Percentiles rank a stretch among this genome's conserved stretches.
phyloP scores from a whole-genome alignment of 805 yeast genomes.

The Myxozyma melibiosi region DNA sequence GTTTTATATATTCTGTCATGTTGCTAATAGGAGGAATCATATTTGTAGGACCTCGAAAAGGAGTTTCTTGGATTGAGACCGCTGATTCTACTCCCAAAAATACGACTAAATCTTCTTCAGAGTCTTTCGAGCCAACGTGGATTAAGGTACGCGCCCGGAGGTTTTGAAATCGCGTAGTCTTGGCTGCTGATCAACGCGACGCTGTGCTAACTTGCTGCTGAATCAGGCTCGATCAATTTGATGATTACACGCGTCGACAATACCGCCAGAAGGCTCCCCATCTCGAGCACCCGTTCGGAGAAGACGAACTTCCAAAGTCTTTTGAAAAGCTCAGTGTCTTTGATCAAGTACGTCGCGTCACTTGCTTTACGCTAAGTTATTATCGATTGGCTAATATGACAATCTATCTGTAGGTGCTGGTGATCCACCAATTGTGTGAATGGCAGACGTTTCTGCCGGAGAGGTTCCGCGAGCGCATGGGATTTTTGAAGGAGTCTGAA shows the following conservation, averaged over 20 bases:
- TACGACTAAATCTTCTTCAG: slow-evolving; percentile 29
- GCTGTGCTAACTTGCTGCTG: too few relatives aligned
- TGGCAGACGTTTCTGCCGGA: slow-evolving; percentile 31
- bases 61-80: slow-evolving; percentile 39
- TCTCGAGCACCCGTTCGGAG: slow-evolving; percentile 24
- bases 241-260: slow-evolving; percentile 30
- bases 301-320: slow-evolving; percentile 20
- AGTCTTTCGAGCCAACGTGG: slow-evolving; percentile 27
- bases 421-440: slow-evolving; percentile 25
- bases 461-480: slow-evolving; percentile 35
- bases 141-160: slow-evolving; percentile 16
- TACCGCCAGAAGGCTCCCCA: slow-evolving; percentile 28
- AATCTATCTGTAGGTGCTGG: slow-evolving; percentile 21
- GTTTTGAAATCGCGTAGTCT: background rate
- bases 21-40: too few relatives aligned
- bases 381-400: too few relatives aligned
- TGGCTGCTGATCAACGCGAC: background rate
- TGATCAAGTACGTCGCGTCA: slow-evolving; percentile 29
- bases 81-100: slow-evolving; percentile 25
- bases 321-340: slow-evolving; percentile 23
- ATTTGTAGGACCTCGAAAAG: slow-evolving; percentile 39
- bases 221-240: slow-evolving; percentile 26
- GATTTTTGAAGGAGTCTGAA: slow-evolving; percentile 28
- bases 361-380: too few relatives aligned
- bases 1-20: background rate